Conservation (phyloP, 305 asterid genomes). For the Fraxinus greggii region DNA sequence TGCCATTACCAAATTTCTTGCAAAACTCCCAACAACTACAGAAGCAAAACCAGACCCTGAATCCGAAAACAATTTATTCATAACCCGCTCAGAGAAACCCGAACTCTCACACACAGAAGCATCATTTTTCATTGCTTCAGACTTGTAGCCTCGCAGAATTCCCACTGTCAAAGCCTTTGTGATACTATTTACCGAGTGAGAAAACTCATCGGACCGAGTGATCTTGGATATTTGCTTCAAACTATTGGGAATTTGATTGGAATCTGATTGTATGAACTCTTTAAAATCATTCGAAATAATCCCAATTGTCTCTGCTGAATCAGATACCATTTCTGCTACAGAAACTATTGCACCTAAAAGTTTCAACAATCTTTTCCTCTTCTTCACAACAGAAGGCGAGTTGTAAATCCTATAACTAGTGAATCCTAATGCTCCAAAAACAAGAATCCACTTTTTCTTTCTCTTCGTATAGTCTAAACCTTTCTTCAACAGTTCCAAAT, state of each 20-base stretch:
- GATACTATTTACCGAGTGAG: constrained; percentile 42
- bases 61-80: constrained; percentile 55
- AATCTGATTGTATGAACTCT: constrained; percentile 55
- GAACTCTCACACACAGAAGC: background rate
- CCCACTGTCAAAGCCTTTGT: constrained; percentile 57
- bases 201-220: constrained; percentile 49
- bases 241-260: constrained; percentile 63
- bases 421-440: constrained; percentile 51
- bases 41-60: constrained; percentile 75
- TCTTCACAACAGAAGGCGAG: constrained; percentile 52
- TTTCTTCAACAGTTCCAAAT: constrained; percentile 33
- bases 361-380: constrained; percentile 47
- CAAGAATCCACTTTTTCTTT: constrained; percentile 48
- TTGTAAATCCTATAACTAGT: constrained; percentile 50
- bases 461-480: constrained; percentile 38
- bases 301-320: constrained; percentile 68
- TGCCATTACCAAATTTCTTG: constrained; percentile 51
- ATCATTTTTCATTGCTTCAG: constrained; percentile 19
- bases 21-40: constrained; percentile 63
- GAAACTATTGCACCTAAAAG: constrained; percentile 42
- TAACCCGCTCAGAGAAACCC: constrained; percentile 35
- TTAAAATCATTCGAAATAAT: constrained; percentile 58
- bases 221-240: constrained; percentile 67
- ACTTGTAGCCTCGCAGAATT: constrained; percentile 40
- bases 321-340: constrained; percentile 55